Evolutionary conservation across 257 asterid genomes (phyloP), one percentile per base, ranked within the genome.

Genomic region (Lycium ferocissimum): DNA sequence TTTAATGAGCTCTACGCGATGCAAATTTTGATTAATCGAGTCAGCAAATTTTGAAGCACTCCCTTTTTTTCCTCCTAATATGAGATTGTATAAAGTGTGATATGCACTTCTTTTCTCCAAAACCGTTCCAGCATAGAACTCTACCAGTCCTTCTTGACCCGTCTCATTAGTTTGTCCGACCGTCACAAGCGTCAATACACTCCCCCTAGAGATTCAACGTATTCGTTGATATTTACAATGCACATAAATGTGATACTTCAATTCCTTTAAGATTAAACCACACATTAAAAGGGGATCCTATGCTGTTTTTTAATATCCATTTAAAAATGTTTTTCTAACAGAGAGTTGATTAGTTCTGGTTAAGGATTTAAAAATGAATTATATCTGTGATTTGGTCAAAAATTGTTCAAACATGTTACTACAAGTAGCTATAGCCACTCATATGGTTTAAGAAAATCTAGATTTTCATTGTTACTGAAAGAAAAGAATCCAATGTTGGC

Each of bases 401-500:
- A 73, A 3, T 73, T 73, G 3, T 73, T 40, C 80, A 49, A 37
- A 73, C 26, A 73, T 47, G 59, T 47, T 73, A 73, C 58, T 73
- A 20, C 80, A 73, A 73, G 80, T 73, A n/a, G 80, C 40, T n/a
- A 69, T 69, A 45, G 37, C 37, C 37, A 12, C n/a, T 56, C 61
- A 73, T 73, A 73, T 73, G 38, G n/a, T 20, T 65, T 47, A 73
- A 45, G 5, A 10, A n/a, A 73, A 73, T 45, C n/a, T 10, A 47
- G 43, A 47, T 47, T 73, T n/a, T 47, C 57, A 20, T 47, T 73
- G 59, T 26, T 20, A 73, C 80, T 73, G 4, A 43, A 71, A 18
- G 1, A 66, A 20, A 20, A 45, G 59, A 73, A 73, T 73, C 80
- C 59, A 73, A 73, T 73, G 80, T 73, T 47, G 80, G 26, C 57